Base-by-base conservation (phyloP, 495 filamentous ascomycete species). In the Amniculicola lignicola region DNA sequence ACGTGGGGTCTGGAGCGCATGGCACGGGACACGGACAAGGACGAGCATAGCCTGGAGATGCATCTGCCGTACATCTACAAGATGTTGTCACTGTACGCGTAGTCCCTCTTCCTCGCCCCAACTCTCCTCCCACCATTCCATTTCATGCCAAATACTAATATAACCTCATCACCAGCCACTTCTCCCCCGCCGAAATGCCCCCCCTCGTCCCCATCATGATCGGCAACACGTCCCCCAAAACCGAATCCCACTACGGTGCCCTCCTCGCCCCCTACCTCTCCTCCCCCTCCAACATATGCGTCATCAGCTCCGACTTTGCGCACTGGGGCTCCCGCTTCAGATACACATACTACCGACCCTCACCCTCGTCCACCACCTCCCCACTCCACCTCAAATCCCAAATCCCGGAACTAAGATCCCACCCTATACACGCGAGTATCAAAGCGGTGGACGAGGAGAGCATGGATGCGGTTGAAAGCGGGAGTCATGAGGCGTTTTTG, bases 1-100 rank as follows among this genome's bases (percentile, higher is more conserved):
- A 85, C 82, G 7, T 78, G 79, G 15, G 73, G 75, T 43, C 95
- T 96, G 67, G 78, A 82, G n/a, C 79, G 77, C n/a, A 91, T 96
- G 79, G 78, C 81, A 0, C 67, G 66, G 23, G 69, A 75, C 3
- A 74, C 81, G 9, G 93, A 99, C 61, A 85, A 91, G 56, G 84
- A 82, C 27, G 93, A 99, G 69, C 93, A 99, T 71, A 95, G 89
- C 46, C 82, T 97, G 21, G 94, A 97, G 72, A 95, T 97, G 84
- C 93, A 99, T 61, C 76, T 96, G 0, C 93, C 93, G 1, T 97
- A 93, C 65, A 83, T 97, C 59, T 89, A 93, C 79, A 90, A 92
- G 69, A 81, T 91, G 37, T 74, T 89, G 12, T 77, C 80, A 22
- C 77, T 75, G 65, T 82, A 75, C 78, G 39, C 12, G 2, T n/a